phyloP scores from a whole-genome alignment of 805 yeast genomes.

The Priceomyces castillae region DNA sequence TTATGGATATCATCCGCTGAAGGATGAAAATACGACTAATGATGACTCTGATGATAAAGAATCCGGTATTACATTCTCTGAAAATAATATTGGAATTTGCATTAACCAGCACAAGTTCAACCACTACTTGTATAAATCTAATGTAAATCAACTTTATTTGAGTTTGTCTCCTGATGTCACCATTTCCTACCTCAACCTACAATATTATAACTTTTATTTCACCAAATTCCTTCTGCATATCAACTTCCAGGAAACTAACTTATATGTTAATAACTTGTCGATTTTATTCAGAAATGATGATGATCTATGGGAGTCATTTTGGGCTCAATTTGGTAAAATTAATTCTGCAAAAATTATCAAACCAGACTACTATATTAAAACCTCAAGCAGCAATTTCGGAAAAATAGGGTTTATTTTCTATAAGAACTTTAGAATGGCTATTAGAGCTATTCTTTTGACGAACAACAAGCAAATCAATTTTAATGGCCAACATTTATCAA shows the following conservation, averaged over 20 bases:
- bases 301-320: constrained; percentile 35
- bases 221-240: constrained; percentile 19
- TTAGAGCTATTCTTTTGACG: constrained; percentile 55
- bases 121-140: constrained; percentile 19
- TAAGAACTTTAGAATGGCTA: constrained; percentile 55
- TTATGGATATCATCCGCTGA: constrained; percentile 6
- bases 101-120: constrained; percentile 40
- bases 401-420: constrained; percentile 65
- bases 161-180: constrained; percentile 3
- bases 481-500: constrained; percentile 21
- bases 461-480: constrained; percentile 40
- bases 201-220: constrained; percentile 8
- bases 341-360: constrained; percentile 43
- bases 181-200: constrained; percentile 8
- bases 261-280: constrained; percentile 68
- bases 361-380: constrained; percentile 34
- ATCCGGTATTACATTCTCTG: constrained; percentile 5
- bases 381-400: constrained; percentile 16
- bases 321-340: constrained; percentile 39
- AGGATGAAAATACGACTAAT: constrained; percentile 7
- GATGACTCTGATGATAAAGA: constrained; percentile 15
- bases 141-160: constrained; percentile 8
- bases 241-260: constrained; percentile 63
- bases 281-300: constrained; percentile 53
- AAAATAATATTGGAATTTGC: constrained; percentile 18